phyloP scores from a whole-genome alignment of 805 yeast genomes.

The Nakazawaea wyomingensis region DNA sequence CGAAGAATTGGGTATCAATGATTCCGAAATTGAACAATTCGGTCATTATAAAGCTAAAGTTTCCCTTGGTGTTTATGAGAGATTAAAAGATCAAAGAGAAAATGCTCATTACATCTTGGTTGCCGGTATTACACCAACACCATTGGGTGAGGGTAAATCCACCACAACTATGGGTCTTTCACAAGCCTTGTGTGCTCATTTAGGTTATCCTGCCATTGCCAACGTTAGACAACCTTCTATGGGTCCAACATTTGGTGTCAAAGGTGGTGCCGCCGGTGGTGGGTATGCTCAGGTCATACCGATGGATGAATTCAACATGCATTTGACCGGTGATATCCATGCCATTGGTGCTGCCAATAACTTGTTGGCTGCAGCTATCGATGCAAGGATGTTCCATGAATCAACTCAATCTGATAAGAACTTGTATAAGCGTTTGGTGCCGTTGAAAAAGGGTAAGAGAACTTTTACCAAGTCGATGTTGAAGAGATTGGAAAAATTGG shows the following conservation, averaged over 20 bases:
- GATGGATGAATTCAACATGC: slow-evolving; percentile 86
- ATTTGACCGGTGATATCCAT: slow-evolving; percentile 81
- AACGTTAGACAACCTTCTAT: slow-evolving; percentile 83
- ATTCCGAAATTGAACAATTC: slow-evolving; percentile 65
- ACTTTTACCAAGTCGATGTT: slow-evolving; percentile 64
- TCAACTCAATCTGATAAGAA: slow-evolving; percentile 67
- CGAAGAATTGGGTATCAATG: slow-evolving; percentile 59
- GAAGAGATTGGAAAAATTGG: slow-evolving; percentile 60
- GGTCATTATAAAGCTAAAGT: slow-evolving; percentile 79
- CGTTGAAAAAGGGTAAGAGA: slow-evolving; percentile 67
- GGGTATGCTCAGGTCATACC: slow-evolving; percentile 86
- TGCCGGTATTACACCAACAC: slow-evolving; percentile 84
- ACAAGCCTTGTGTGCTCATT: slow-evolving; percentile 75
- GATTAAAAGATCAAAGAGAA: slow-evolving; percentile 48
- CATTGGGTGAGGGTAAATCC: slow-evolving; percentile 81
- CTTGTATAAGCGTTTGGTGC: slow-evolving; percentile 69
- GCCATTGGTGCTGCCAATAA: slow-evolving; percentile 82
- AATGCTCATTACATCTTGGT: slow-evolving; percentile 73
- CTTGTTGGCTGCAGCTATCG: slow-evolving; percentile 79
- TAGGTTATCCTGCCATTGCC: slow-evolving; percentile 65
- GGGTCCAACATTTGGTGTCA: slow-evolving; percentile 87
- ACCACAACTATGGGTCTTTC: slow-evolving; percentile 81
- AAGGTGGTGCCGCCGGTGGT: slow-evolving; percentile 92
- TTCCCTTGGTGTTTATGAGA: slow-evolving; percentile 54
- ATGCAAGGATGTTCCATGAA: slow-evolving; percentile 83